Base-by-base conservation (phyloP, 108 stramenopile species). In the Skeletonema grethae region DNA sequence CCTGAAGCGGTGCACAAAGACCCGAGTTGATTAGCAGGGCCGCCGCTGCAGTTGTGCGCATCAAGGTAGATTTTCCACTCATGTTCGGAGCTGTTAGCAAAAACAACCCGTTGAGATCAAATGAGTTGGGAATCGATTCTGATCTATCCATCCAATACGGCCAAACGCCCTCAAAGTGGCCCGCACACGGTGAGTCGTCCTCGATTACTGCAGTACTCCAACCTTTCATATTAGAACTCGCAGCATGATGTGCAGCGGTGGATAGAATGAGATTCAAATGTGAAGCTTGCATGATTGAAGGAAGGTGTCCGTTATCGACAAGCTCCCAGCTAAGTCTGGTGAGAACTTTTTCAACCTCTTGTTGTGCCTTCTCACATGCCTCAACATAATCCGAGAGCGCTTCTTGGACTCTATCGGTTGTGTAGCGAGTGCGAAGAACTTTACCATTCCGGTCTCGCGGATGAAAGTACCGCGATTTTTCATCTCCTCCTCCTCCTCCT, bases 71-170 rank as follows among this genome's bases (percentile, higher is more conserved):
- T 72, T 97, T 97, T 15, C 98, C 98, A 67, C 82, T 84, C 98
- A 97, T 97, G 81, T 99, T 99, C 7, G 98, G 98, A 2, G 98
- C 98, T 58, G 98, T 99, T 43, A 99, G 69, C 3, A 97, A 82
- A 72, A 96, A 92, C 57, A 96, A 66, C 6, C 83, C 88, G 67
- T 88, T 41, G 7, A 92, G 67, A 24, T 88, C 85, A 70, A 94
- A 88, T n/a, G 90, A 73, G 73, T 93, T 96, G 4, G 77, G 55
- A 10, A 90, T 84, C 13, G 89, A 80, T 29, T 80, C 84, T 8
- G 80, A 76, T 57, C 61, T 41, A 61, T 84, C 84, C 89, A 94
- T 93, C 96, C 96, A 96, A 58, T 94, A 96, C 2, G 96, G 96
- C 84, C 85, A 90, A 4, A 96, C 60, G 28, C 75, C 84, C 13